A percentile compares a stretch with the other conserved stretches of the same genome.
These are phyloP conservation scores for Cyberlindnera samutprakarnensis DNA, from an alignment of 805 yeast species.

Conservation along the genomic window DNA sequence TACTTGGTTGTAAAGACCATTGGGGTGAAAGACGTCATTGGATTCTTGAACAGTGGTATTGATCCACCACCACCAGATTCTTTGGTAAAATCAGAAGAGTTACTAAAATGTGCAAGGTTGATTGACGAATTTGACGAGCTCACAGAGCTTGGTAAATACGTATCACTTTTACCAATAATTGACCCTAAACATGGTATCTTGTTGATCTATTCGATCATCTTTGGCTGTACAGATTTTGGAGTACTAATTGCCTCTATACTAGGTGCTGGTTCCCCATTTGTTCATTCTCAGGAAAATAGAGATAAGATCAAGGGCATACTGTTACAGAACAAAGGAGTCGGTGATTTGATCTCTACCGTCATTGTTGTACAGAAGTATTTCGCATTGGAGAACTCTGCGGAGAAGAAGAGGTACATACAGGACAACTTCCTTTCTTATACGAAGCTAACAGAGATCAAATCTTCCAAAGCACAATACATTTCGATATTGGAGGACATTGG, in stretches of 20 bases:
- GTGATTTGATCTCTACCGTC: slow-evolving; percentile 69
- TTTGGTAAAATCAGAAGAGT: slow-evolving; percentile 31
- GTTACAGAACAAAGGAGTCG: slow-evolving; percentile 39
- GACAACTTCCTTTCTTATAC: slow-evolving; percentile 56
- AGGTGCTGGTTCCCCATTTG: slow-evolving; percentile 69
- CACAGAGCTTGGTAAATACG: slow-evolving; percentile 72
- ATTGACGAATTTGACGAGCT: slow-evolving; percentile 40
- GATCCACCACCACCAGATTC: slow-evolving; percentile 62
- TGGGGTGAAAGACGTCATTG: slow-evolving; percentile 69
- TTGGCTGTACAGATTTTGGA: slow-evolving; percentile 73
- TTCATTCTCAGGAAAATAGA: slow-evolving; percentile 52
- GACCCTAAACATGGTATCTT: slow-evolving; percentile 84
- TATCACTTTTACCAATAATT: slow-evolving; percentile 73
- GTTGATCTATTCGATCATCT: slow-evolving; percentile 69
- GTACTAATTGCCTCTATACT: slow-evolving; percentile 76
- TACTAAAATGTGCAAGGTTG: slow-evolving; percentile 68
- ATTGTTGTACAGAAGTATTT: slow-evolving; percentile 52
- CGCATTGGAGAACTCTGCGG: slow-evolving; percentile 17
- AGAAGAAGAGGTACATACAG: slow-evolving; percentile 37
- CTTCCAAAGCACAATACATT: slow-evolving; percentile 63
- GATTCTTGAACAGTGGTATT: slow-evolving; percentile 65
- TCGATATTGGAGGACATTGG: slow-evolving; percentile 73
- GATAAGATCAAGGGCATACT: slow-evolving; percentile 49
- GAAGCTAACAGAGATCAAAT: slow-evolving; percentile 61
- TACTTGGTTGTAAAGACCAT: slow-evolving; percentile 81